Evolutionary conservation across 257 asterid species (phyloP), one percentile per base, ranked within the genome.

Genomic region (Solanum raphanifolium): DNA sequence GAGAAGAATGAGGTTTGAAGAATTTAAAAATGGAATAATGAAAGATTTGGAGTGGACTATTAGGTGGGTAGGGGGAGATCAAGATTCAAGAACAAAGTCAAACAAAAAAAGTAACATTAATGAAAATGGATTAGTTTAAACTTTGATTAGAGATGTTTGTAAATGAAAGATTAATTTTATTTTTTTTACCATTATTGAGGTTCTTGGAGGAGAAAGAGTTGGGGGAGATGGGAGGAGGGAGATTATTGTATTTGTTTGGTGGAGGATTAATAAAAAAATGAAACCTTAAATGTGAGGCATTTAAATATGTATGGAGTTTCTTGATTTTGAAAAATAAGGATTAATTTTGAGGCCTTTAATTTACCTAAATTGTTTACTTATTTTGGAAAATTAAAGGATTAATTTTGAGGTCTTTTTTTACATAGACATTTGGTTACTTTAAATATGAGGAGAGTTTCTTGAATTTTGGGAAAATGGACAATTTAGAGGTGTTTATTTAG

Each of bases 31-130:
- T 76, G 75, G 86, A 88, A 79, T 87, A 86, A 55, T 86, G 86
- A 83, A 88, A 88, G 87, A 90, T 89, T 89, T 89, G 90, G 91
- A 85, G 90, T 92, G 93, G 94, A 92, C 93, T 89, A 87, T 86
- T 83, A 11, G 48, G 13, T 13, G 9, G n/a, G 62, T 52, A 27
- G 86, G 48, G 52, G 38, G 43, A 20, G 15, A 62, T 23, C 69
- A 62, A 43, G 36, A 4, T 41, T 73, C 60, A 66, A 38, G 65
- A 87, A 71, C 83, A 87, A 58, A 90, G 93, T 92, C 94, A 93
- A 92, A 90, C 83, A 66, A 48, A 21, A 86, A 82, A 15, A 21
- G 87, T 79, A 71, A 78, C 60, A 88, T 90, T 88, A 85, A 90
- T 58, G 88, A 86, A 35, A 84, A 68, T 88, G 86, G 58, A 41